phyloP scores from a whole-genome alignment of 2,329 filamentous ascomycete genomes.

The Xylaria sp. region DNA sequence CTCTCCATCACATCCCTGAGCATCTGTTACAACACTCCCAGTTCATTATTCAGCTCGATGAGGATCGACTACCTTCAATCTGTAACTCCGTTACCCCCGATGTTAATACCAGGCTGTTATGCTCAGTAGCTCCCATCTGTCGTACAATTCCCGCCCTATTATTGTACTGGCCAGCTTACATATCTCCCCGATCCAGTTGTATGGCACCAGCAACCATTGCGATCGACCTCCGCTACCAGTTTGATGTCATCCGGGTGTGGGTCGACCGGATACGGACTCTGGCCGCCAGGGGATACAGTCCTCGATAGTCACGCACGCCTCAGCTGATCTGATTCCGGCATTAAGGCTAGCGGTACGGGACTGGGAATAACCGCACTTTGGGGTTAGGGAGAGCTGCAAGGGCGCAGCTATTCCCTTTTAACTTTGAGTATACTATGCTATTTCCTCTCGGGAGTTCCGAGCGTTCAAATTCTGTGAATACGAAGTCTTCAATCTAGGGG shows the following conservation, averaged over 20 bases:
- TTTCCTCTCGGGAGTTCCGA: conserved; percentile 1
- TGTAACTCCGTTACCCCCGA: neutral
- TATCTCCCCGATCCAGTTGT: neutral
- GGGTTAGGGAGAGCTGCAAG: conserved; percentile 10
- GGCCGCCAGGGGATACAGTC: neutral
- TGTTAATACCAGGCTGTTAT: neutral
- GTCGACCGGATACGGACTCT: neutral
- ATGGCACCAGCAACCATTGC: conserved; percentile 7
- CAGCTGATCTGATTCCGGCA: conserved; percentile 7
- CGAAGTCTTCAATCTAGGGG: conserved; percentile 15
- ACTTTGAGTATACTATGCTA: neutral
- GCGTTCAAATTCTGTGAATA: conserved; percentile 22
- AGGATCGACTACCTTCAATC: neutral
- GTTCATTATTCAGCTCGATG: neutral
- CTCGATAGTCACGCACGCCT: neutral
- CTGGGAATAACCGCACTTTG: conserved; percentile 22
- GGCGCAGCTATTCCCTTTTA: conserved; percentile 1
- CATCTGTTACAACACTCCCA: neutral
- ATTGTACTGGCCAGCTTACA: neutral
- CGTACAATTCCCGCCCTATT: neutral
- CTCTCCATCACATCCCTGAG: neutral
- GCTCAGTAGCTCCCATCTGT: neutral
- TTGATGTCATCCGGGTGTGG: neutral
- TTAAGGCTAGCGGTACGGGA: conserved; percentile 16
- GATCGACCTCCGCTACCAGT: neutral